These are phyloP conservation scores for Brasenia schreberi DNA, from an alignment of 164 flowering plant species.

Conservation along the genomic window DNA sequence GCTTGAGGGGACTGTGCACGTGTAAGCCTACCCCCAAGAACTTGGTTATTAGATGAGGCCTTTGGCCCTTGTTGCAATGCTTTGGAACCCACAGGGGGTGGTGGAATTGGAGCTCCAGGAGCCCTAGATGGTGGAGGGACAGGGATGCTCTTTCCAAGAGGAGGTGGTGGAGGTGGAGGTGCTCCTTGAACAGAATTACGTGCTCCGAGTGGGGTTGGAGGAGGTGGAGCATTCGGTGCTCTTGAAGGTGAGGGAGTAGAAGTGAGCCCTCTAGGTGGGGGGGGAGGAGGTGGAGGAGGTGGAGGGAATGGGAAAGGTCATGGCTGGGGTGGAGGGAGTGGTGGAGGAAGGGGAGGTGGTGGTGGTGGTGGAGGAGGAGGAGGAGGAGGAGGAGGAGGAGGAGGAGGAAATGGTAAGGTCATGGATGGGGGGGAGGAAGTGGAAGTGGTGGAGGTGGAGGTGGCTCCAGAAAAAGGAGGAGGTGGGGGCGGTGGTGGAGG, in stretches of 20 bases:
- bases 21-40: slow-evolving; percentile 29
- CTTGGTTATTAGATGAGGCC: not conserved
- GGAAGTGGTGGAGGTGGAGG: not conserved
- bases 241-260: not conserved
- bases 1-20: slow-evolving; percentile 24
- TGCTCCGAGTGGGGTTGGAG: slow-evolving; percentile 12
- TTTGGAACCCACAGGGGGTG: slow-evolving; percentile 40
- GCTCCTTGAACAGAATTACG: too few relatives aligned
- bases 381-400: too few relatives aligned
- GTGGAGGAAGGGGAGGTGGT: not conserved
- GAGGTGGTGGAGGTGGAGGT: slow-evolving; percentile 3
- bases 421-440: slow-evolving; percentile 11
- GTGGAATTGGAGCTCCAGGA: slow-evolving; percentile 50
- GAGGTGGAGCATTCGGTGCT: slow-evolving; percentile 8
- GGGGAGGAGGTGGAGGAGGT: slow-evolving; percentile 16
- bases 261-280: slow-evolving; percentile 15
- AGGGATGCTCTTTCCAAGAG: slow-evolving; percentile 25
- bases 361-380: not conserved
- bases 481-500: slow-evolving; percentile 1
- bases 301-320: slow-evolving; percentile 16
- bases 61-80: slow-evolving; percentile 6
- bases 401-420: slow-evolving; percentile 22
- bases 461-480: not conserved
- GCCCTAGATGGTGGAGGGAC: slow-evolving; percentile 42
- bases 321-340: slow-evolving; percentile 8